phyloP scores from a whole-genome alignment of 176 grass and related monocot genomes.

The Miscanthus lutarioriparius region DNA sequence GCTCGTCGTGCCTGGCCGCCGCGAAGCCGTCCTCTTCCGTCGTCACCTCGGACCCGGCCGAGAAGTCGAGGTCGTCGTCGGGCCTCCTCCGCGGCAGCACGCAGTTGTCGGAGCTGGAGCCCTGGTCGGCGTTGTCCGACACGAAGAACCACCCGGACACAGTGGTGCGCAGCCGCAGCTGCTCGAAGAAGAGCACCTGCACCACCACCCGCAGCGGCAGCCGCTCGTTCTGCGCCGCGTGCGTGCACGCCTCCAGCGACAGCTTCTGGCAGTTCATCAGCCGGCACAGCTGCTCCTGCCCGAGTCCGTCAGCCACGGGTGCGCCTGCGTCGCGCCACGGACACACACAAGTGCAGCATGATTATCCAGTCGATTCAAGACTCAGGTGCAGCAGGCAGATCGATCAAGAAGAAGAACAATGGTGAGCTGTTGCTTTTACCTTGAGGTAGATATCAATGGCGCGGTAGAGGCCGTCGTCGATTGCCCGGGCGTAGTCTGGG shows the following conservation, averaged over 20 bases:
- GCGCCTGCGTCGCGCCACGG: constrained; percentile 38
- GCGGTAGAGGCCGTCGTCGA: constrained; percentile 81
- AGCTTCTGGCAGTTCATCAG: constrained; percentile 93
- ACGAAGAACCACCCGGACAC: constrained; percentile 64
- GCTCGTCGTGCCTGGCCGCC: constrained; percentile 21
- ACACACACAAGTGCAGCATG: background rate
- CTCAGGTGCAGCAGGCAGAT: background rate
- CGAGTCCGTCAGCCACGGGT: constrained; percentile 74
- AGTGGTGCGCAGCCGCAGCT: constrained; percentile 78
- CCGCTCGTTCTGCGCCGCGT: constrained; percentile 90
- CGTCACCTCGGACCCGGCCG: constrained; percentile 10
- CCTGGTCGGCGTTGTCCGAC: constrained; percentile 52
- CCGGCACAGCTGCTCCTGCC: constrained; percentile 78
- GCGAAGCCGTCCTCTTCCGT: background rate
- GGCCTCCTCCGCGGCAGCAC: constrained; percentile 26
- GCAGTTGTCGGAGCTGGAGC: constrained; percentile 33
- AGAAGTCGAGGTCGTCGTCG: background rate
- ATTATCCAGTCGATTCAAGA: background rate
- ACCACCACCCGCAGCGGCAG: constrained; percentile 81
- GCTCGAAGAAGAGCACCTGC: constrained; percentile 94
- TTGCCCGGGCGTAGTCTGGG: constrained; percentile 62
- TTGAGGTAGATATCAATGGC: constrained; percentile 89
- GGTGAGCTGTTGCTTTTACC: no score
- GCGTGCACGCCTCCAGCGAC: constrained; percentile 87
- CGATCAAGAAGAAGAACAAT: no score